Conservation (phyloP, 805 yeast genomes). For the Lipomyces mesembrius region DNA sequence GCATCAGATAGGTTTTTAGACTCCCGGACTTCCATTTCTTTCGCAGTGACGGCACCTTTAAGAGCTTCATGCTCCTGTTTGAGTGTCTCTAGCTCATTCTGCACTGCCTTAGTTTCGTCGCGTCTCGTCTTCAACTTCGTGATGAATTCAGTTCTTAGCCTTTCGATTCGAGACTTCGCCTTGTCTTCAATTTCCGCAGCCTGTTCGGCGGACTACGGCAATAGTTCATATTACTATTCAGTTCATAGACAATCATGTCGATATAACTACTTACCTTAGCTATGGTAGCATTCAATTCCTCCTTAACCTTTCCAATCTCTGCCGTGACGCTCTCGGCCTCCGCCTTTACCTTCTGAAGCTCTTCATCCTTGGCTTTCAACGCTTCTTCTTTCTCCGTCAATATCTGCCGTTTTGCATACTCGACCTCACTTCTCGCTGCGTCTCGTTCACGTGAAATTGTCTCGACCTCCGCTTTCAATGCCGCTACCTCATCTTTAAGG, state of each 20-base stretch:
- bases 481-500: constrained; percentile 45
- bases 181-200: constrained; percentile 1
- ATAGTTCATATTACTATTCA: neutral
- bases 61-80: constrained; percentile 38
- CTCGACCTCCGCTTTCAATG: constrained; percentile 39
- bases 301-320: constrained; percentile 23
- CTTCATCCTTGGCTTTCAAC: constrained; percentile 20
- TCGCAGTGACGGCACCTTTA: constrained; percentile 35
- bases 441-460: constrained; percentile 30
- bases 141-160: constrained; percentile 39
- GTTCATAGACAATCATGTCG: neutral
- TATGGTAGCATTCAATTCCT: constrained; percentile 7
- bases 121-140: constrained; percentile 35
- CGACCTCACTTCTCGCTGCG: constrained; percentile 30
- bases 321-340: constrained; percentile 20
- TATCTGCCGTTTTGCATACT: constrained; percentile 33
- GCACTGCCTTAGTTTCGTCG: constrained; percentile 32
- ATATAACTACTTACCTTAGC: neutral
- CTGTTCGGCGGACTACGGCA: neutral
- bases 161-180: constrained; percentile 15
- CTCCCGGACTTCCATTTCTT: constrained; percentile 37
- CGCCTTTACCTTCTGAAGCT: constrained; percentile 18
- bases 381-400: constrained; percentile 31
- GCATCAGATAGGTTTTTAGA: constrained; percentile 38
- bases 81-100: constrained; percentile 24